Evolutionary conservation across 1,284 basidiomycete species (phyloP), one percentile per base, ranked within the genome.

Genomic region (Singerocomus inundabilis): DNA sequence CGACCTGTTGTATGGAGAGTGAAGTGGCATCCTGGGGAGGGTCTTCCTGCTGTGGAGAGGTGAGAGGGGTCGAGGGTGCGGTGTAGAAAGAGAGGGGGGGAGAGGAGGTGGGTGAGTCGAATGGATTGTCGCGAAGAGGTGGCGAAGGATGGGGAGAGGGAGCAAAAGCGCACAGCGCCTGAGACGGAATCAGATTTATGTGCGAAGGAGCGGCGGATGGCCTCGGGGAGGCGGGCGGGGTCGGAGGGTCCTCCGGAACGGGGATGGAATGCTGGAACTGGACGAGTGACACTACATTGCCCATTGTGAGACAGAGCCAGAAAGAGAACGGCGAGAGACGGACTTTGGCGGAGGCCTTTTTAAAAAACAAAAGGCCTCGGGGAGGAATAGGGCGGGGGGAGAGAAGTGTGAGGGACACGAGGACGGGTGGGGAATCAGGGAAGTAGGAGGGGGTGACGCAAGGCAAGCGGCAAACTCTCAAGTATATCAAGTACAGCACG

Each of bases 41-140:
- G 36, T 70, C 54, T 52, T 67, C 65, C 29, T 54, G 61, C 42
- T 70, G 52, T 4, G 65, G 65, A 12, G 65, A 67, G 13, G 69
- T 66, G 31, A 67, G 51, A 29, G 65, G 65, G n/a, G 65, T 70
- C 5, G 65, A 70, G 29, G 65, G 65, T 3, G 65, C 69, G 15
- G 65, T 70, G 49, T 54, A 70, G 39, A 70, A 70, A 21, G 63
- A 56, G 54, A 70, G 69, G 24, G 68, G 59, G 4, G 65, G 69
- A 2, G 64, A 67, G 32, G 66, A 48, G 26, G 67, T 67, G 3
- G 68, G 64, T 0, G 69, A 64, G 12, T 69, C 69, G 43, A 66
- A 18, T 1, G 55, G 61, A 40, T 65, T 69, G 29, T 68, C 68
- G 47, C 56, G 41, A 25, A 47, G 51, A 15, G 42, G 57, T 8